Evolutionary conservation across 768 basidiomycete species (phyloP), one percentile per base, ranked within the genome.

Genomic region (Leccinum disarticulatum): DNA sequence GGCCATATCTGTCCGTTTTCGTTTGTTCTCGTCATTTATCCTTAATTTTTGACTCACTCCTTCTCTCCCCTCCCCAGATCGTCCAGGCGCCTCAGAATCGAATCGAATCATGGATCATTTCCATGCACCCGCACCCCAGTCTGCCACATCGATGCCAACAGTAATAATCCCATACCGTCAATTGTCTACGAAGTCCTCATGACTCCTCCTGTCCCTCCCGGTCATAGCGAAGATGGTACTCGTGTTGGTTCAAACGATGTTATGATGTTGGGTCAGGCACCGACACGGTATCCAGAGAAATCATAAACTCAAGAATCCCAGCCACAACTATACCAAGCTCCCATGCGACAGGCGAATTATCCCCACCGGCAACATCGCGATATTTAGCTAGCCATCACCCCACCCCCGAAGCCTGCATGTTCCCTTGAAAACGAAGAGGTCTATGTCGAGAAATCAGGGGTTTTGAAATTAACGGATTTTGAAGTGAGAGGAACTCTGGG

Each of bases 401-500:
- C 76, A 30, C 78, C 78, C n/a, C 55, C 47, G 28, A 61, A 54
- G 13, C 83, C 87, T 3, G 77, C 78, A 19, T 78, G 86, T 58
- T 76, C 85, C 47, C 77, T 92, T 11, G 88, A 91, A 67, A 86
- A 91, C 61, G 88, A 91, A 65, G 75, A 80, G 66, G 83, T 85
- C 41, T 88, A 87, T 65, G 75, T 91, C 4, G 77, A 83, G 62
- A 78, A 77, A 61, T 70, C 77, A 6, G 87, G 88, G 17, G 63
- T 73, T 22, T 77, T 91, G 58, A 85, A 80, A 60, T 73, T 93
- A 54, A 86, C 86, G 6, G 90, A 91, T 70, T 93, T 93, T 64
- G 89, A 93, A 71, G 87, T 92, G 55, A 83, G 86, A 66, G 89
- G 90, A 11, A 87, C 90, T 4, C 70, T 92, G 56, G 90, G 90